phyloP scores from a whole-genome alignment of 495 filamentous ascomycete genomes.

The Bacidia rubella region DNA sequence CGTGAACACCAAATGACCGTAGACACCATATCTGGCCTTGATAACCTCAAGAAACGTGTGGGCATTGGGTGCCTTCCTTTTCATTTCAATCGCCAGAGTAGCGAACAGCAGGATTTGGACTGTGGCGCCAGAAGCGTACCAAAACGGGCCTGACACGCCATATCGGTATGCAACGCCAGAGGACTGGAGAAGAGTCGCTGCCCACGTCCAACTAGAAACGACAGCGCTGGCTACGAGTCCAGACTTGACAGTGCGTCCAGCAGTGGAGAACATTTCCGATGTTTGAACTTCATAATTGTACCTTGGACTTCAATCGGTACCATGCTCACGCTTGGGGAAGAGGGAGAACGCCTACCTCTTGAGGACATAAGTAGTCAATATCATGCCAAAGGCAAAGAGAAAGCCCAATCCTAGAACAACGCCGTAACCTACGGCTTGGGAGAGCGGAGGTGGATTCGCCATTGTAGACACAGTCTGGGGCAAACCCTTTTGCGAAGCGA shows the following conservation, averaged over 20 bases:
- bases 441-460: slow-evolving; percentile 37
- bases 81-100: slow-evolving; percentile 85
- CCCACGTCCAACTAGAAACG: slow-evolving; percentile 80
- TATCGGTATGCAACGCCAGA: slow-evolving; percentile 83
- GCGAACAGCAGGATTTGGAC: slow-evolving; percentile 74
- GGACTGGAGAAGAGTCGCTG: slow-evolving; percentile 69
- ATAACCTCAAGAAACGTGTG: slow-evolving; percentile 79
- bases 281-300: slow-evolving; percentile 94
- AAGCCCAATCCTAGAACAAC: slow-evolving; percentile 71
- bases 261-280: slow-evolving; percentile 94
- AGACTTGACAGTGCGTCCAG: slow-evolving; percentile 85
- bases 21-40: slow-evolving; percentile 43
- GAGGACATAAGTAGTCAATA: slow-evolving; percentile 63
- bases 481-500: too few relatives aligned
- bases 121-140: slow-evolving; percentile 56
- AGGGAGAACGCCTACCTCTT: slow-evolving; percentile 31
- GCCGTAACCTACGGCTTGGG: slow-evolving; percentile 66
- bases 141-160: slow-evolving; percentile 86
- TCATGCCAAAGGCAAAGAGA: slow-evolving; percentile 69
- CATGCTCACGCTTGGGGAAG: too few relatives aligned
- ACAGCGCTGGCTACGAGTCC: slow-evolving; percentile 92
- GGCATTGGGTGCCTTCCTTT: slow-evolving; percentile 73
- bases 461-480: slow-evolving; percentile 3
- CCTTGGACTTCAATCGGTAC: too few relatives aligned
- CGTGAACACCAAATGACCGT: slow-evolving; percentile 62